Base-by-base conservation (phyloP, 805 yeast genomes). In the Kregervanrija fluxuum region DNA sequence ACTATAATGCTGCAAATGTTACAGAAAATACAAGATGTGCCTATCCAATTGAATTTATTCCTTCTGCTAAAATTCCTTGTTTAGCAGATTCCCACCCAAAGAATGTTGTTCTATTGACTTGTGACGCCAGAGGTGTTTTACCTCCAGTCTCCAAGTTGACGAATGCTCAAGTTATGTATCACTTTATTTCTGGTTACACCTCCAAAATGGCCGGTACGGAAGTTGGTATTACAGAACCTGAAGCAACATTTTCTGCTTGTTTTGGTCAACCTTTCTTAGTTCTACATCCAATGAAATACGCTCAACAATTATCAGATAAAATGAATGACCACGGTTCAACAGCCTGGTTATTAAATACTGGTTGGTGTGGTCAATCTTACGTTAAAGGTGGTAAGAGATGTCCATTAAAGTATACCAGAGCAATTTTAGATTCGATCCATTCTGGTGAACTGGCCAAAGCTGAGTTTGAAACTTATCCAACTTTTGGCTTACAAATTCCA, bases 131-230 rank as follows among this genome's bases (percentile, higher is more conserved):
- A 49, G 99, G 99, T 72, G 97, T 91, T 35, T 75, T 91, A 59
- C 99, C 99, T 44, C 98, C 98, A 52, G 95, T 91, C 52, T 89
- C 97, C 52, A 87, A 83, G 70, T 79, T 91, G 66, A 77, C 95
- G 35, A 88, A 88, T 63, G 86, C 91, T 57, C 98, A 91, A 73
- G 98, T 91, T 54, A 91, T 93, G 98, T 91, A 93, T 78, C 98
- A 91, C 73, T 91, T 91, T 73, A 91, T 91, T 58, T 85, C 95
- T 52, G 99, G 99, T 61, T 91, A 91, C 79, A 91, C 99, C 50
- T 91, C 98, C 45, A 91, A 93, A 80, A 91, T 91, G 95, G 96
- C 99, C 50, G 98, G 98, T 67, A 91, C 99, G 43, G 99, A 91
- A 72, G 95, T 87, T 67, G 99, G 99, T 69, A 87, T 91, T 54